phyloP scores from a whole-genome alignment of 257 asterid species.

The Voacanga thouarsii region DNA sequence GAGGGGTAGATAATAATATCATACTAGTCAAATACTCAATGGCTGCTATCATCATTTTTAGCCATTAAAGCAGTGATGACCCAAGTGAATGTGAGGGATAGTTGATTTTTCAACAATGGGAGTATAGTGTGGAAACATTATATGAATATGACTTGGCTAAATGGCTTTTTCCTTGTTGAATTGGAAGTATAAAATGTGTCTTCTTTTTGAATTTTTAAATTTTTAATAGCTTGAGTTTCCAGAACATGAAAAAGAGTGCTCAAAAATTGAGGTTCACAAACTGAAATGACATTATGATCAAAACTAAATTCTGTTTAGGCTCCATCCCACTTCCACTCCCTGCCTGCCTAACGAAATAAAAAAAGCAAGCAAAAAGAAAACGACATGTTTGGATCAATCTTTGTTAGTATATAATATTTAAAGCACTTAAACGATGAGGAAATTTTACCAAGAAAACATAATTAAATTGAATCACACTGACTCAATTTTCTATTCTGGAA shows the following conservation, averaged over 20 bases:
- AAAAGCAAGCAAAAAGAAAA: no score
- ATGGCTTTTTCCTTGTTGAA: not conserved
- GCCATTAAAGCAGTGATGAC: constrained; percentile 24
- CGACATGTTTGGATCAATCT: no score
- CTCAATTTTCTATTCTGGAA: no score
- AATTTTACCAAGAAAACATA: no score
- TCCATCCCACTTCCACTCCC: no score
- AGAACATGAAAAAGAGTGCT: not conserved
- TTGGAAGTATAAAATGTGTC: no score
- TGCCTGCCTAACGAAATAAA: no score
- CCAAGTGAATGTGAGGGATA: not conserved
- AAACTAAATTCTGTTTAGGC: not conserved
- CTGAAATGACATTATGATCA: not conserved
- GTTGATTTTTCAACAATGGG: not conserved
- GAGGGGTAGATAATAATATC: not conserved
- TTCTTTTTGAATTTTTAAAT: not conserved
- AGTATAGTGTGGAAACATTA: not conserved
- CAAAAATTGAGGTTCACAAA: not conserved
- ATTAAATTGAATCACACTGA: no score
- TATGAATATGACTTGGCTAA: not conserved
- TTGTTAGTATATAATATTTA: no score
- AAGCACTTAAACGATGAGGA: no score
- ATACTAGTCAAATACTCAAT: not conserved
- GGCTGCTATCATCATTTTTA: constrained; percentile 15
- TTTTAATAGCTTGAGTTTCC: not conserved